Percentiles rank a stretch among this genome's conserved stretches.
These are phyloP conservation scores for Gilbertella persicaria DNA, from an alignment of 371 early-diverging fungal species.

Conservation along the genomic window DNA sequence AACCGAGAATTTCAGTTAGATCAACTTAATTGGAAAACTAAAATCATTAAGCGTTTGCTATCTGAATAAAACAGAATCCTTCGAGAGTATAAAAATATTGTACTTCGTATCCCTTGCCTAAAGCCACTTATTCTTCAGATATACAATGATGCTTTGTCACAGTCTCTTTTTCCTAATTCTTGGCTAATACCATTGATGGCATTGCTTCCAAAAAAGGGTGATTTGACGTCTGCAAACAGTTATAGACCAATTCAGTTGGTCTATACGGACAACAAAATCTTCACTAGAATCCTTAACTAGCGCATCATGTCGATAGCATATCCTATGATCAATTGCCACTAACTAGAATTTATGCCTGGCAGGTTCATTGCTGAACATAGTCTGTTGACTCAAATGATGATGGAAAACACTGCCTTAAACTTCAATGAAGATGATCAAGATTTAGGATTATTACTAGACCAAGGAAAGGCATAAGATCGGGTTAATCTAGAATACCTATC, in stretches of 20 bases:
- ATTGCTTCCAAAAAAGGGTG: constrained; percentile 25
- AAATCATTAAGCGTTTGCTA: not conserved
- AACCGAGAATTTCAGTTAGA: not conserved
- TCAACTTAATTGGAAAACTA: not conserved
- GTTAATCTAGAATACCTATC: too few species aligned
- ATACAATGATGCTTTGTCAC: constrained; percentile 17
- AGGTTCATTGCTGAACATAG: constrained; percentile 8
- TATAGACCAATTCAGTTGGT: constrained; percentile 26
- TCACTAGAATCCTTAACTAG: constrained; percentile 12
- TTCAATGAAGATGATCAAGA: too few species aligned
- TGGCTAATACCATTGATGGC: constrained; percentile 27
- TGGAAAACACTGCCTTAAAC: too few species aligned
- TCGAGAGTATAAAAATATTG: not conserved
- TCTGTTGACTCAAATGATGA: constrained; percentile 3
- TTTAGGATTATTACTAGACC: too few species aligned
- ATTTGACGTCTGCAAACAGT: constrained; percentile 7
- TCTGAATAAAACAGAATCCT: constrained; percentile 1
- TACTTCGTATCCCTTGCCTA: not conserved
- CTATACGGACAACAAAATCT: constrained; percentile 8
- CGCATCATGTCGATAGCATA: not conserved
- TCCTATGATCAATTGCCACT: not conserved
- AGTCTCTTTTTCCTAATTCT: constrained; percentile 14
- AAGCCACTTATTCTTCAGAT: constrained; percentile 5
- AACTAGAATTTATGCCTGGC: not conserved
- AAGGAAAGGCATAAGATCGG: too few species aligned